These are phyloP conservation scores for Zalaria obscura DNA, from an alignment of 2,329 filamentous ascomycete genomes.

Conservation along the genomic window DNA sequence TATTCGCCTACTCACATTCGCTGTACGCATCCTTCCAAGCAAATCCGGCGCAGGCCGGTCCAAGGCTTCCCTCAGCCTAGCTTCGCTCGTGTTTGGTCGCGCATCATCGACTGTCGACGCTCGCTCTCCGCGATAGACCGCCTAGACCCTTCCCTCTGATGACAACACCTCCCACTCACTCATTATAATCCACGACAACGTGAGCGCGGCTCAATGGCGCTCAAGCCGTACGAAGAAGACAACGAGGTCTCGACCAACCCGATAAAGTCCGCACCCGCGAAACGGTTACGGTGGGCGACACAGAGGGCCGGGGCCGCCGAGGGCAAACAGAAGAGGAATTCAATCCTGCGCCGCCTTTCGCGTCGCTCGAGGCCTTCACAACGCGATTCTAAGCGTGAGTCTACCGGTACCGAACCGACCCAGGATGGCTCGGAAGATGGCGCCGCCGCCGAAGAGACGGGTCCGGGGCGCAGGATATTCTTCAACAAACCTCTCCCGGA, in stretches of 20 bases:
- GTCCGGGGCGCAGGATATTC: slow-evolving; percentile 49
- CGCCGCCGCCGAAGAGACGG: slow-evolving; percentile 16
- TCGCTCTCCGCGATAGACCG: no score
- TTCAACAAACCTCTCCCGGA: slow-evolving; percentile 75
- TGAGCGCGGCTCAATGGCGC: slow-evolving; percentile 3
- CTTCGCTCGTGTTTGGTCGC: no score
- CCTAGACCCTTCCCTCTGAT: background rate
- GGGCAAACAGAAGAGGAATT: slow-evolving; percentile 65
- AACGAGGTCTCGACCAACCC: slow-evolving; percentile 41
- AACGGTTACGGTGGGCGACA: slow-evolving; percentile 92
- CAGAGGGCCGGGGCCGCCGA: slow-evolving; percentile 66
- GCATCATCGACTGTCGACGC: no score
- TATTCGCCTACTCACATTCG: no score
- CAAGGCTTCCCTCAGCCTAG: no score
- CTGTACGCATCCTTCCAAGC: no score
- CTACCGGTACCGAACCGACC: slow-evolving; percentile 25
- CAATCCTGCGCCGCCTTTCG: slow-evolving; percentile 54
- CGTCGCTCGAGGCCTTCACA: slow-evolving; percentile 11
- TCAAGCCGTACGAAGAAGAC: slow-evolving; percentile 18
- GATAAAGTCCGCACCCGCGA: slow-evolving; percentile 31
- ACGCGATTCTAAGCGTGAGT: slow-evolving; percentile 25
- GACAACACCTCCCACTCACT: background rate
- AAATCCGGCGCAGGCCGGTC: no score
- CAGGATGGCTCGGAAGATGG: slow-evolving; percentile 23
- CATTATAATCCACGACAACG: background rate